A percentile compares a stretch with the other conserved stretches of the same genome.
Conservation (phyloP, 352 stramenopile genomes). For the Globisporangium solare region DNA sequence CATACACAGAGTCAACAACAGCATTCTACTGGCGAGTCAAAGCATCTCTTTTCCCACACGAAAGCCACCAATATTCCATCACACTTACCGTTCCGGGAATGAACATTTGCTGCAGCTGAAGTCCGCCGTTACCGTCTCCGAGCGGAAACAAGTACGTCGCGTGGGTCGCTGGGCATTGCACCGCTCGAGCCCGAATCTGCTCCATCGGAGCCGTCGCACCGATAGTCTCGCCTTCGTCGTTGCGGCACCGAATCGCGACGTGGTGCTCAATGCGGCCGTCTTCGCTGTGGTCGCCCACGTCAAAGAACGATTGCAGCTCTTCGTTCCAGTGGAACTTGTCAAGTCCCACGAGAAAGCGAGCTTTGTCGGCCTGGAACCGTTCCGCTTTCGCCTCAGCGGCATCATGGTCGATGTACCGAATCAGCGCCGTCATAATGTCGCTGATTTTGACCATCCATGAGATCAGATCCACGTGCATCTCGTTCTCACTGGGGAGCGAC, state of each 20-base stretch:
- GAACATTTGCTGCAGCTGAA: slow-evolving; percentile 74
- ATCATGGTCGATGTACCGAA: slow-evolving; percentile 24
- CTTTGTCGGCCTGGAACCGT: slow-evolving; percentile 26
- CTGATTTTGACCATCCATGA: slow-evolving; percentile 87
- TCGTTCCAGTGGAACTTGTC: slow-evolving; percentile 74
- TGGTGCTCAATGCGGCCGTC: slow-evolving; percentile 66
- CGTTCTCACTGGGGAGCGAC: slow-evolving; percentile 56
- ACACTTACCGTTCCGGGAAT: slow-evolving; percentile 35
- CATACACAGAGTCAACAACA: neutral
- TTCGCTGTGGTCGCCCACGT: slow-evolving; percentile 75
- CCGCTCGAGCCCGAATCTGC: slow-evolving; percentile 28
- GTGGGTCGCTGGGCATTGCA: slow-evolving; percentile 52
- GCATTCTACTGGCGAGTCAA: neutral
- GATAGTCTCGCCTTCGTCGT: slow-evolving; percentile 31
- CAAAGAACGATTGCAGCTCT: slow-evolving; percentile 61
- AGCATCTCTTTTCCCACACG: neutral
- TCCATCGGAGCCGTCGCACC: slow-evolving; percentile 36
- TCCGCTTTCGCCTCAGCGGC: slow-evolving; percentile 17
- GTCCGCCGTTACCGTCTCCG: slow-evolving; percentile 67
- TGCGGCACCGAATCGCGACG: slow-evolving; percentile 63
- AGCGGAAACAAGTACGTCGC: slow-evolving; percentile 74
- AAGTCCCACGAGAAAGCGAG: slow-evolving; percentile 38
- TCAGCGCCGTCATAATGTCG: slow-evolving; percentile 46
- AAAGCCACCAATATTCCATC: neutral
- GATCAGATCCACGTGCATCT: slow-evolving; percentile 90